Evolutionary conservation across 371 early-diverging fungal species (phyloP).

Genomic region (Circinella minor): DNA sequence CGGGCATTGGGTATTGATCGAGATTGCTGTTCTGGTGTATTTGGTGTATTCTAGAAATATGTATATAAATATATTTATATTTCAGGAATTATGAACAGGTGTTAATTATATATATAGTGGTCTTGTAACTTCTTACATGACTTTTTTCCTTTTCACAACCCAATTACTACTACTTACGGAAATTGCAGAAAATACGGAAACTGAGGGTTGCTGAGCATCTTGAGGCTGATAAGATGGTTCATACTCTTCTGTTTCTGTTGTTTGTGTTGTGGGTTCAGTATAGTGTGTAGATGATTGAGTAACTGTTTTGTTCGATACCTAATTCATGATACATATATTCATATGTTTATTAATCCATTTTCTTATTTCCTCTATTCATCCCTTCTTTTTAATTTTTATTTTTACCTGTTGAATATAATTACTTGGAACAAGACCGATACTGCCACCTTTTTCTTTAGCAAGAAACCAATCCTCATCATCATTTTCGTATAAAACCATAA

Average conservation of each 20-base stretch:
- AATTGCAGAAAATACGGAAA: constrained; percentile 23
- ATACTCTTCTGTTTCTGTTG: neutral
- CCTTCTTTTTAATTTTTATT: neutral
- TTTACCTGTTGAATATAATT: constrained; percentile 73
- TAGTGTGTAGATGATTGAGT: neutral
- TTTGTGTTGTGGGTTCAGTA: neutral
- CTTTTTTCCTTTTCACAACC: neutral
- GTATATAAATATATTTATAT: neutral
- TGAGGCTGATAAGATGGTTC: neutral
- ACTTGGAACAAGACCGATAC: constrained; percentile 75
- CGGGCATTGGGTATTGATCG: constrained; percentile 8
- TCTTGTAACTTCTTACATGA: neutral
- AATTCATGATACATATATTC: too few species aligned
- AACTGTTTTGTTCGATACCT: constrained; percentile 15
- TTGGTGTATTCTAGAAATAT: neutral
- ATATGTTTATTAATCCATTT: neutral
- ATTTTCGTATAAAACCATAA: constrained; percentile 69
- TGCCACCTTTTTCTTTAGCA: constrained; percentile 55
- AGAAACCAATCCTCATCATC: constrained; percentile 84
- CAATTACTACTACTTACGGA: constrained; percentile 10
- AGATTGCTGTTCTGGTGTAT: neutral
- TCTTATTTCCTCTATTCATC: neutral
- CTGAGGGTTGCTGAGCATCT: constrained; percentile 19
- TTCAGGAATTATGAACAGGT: too few species aligned
- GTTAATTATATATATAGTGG: too few species aligned